Conservation (phyloP, 2,329 filamentous ascomycete genomes). For the Aspergillus fumigatus region DNA sequence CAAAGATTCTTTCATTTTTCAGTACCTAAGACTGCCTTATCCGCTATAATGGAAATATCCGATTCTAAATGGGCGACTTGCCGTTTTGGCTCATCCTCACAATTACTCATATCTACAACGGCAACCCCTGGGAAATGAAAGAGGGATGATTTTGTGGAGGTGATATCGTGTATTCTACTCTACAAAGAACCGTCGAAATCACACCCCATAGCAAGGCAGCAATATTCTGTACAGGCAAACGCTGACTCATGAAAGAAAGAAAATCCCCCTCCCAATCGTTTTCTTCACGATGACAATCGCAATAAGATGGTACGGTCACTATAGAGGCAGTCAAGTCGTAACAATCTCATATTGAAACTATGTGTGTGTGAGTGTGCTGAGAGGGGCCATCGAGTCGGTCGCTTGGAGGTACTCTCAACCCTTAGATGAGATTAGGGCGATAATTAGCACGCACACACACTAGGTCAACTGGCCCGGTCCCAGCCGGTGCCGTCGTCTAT, state of each 20-base stretch:
- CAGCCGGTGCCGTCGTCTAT: conserved; percentile 34
- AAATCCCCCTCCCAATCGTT: conserved; percentile 13
- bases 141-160: conserved; percentile 6
- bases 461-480: conserved; percentile 29
- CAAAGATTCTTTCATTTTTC: not conserved
- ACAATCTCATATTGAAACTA: conserved; percentile 37
- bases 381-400: conserved; percentile 24
- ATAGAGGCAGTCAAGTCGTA: conserved; percentile 29
- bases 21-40: not conserved
- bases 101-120: not conserved
- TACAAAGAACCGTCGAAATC: conserved; percentile 16
- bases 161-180: conserved; percentile 16
- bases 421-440: conserved; percentile 13
- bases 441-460: conserved; percentile 18
- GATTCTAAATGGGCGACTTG: not conserved
- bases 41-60: not conserved
- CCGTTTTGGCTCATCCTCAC: not conserved
- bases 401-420: conserved; percentile 20
- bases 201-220: conserved; percentile 15
- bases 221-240: conserved; percentile 25
- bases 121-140: not conserved
- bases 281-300: conserved; percentile 15
- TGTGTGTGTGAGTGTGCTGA: conserved; percentile 26
- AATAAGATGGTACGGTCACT: conserved; percentile 17
- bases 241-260: conserved; percentile 18